Evolutionary conservation across 306 rosid species (phyloP).

Genomic region (Fagus crenata): DNA sequence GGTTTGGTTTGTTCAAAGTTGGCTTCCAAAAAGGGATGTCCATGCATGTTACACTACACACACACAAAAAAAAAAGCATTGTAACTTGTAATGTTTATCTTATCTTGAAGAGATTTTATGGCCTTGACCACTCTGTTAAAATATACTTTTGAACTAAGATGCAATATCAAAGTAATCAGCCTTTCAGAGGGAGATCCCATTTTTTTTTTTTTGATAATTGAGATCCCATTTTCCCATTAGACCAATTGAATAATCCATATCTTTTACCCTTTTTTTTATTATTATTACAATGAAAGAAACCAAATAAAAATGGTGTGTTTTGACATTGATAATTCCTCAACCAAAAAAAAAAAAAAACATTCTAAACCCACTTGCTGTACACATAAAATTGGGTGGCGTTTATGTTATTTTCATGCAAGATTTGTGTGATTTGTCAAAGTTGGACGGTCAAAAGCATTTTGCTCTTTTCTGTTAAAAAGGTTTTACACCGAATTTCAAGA

Average conservation of each 20-base stretch:
- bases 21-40: constrained; percentile 38
- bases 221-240: background rate
- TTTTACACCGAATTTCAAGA: constrained; percentile 43
- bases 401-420: background rate
- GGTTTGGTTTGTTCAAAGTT: constrained; percentile 51
- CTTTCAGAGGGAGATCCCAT: background rate
- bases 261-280: background rate
- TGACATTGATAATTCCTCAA: background rate
- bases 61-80: constrained; percentile 8
- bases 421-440: constrained; percentile 16
- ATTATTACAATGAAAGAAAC: no score
- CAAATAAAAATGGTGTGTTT: background rate
- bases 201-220: no score
- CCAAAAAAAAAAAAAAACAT: no score
- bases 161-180: background rate
- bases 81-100: constrained; percentile 35
- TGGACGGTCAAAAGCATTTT: constrained; percentile 55
- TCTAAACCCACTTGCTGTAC: no score
- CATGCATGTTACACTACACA: constrained; percentile 16
- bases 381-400: no score
- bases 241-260: background rate
- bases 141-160: background rate
- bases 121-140: background rate
- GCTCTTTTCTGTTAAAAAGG: constrained; percentile 49
- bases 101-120: constrained; percentile 2